Evolutionary conservation across 805 yeast genomes (phyloP).

Genomic region (Scheffersomyces coipomensis): DNA sequence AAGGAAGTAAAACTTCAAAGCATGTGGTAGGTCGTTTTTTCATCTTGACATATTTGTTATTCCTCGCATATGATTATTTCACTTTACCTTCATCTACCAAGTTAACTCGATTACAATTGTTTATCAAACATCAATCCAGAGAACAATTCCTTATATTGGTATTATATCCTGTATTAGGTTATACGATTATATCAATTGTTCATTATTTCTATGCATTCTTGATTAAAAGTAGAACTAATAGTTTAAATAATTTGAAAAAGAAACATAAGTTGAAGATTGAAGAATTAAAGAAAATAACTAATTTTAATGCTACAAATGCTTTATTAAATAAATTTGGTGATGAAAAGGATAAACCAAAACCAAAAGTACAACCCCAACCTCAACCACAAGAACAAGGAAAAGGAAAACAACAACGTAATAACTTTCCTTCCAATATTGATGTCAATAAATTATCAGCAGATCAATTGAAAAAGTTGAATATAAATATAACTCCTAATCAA

Average conservation of each 20-base stretch:
- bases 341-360: constrained; percentile 1
- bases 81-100: constrained; percentile 12
- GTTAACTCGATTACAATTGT: constrained; percentile 18
- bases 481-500: constrained; percentile 1
- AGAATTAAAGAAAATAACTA: constrained; percentile 68
- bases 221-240: constrained; percentile 16
- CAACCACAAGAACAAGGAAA: not conserved
- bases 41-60: constrained; percentile 18
- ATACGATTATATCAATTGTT: constrained; percentile 14
- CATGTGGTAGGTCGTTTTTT: constrained; percentile 14
- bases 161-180: constrained; percentile 21
- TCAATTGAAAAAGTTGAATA: constrained; percentile 8
- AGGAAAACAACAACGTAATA: not conserved
- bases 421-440: not conserved
- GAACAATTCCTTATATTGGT: constrained; percentile 15
- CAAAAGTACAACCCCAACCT: constrained; percentile 1
- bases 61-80: constrained; percentile 20
- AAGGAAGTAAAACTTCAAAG: constrained; percentile 12
- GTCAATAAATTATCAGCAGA: constrained; percentile 1
- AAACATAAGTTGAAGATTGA: constrained; percentile 57
- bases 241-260: constrained; percentile 30
- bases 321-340: constrained; percentile 56
- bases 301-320: constrained; percentile 74
- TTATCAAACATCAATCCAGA: constrained; percentile 22
- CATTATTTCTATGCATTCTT: constrained; percentile 15